Percentiles rank a stretch among this genome's conserved stretches.
Conservation (phyloP, 2,329 filamentous ascomycete genomes). For the Botrytis aclada region DNA sequence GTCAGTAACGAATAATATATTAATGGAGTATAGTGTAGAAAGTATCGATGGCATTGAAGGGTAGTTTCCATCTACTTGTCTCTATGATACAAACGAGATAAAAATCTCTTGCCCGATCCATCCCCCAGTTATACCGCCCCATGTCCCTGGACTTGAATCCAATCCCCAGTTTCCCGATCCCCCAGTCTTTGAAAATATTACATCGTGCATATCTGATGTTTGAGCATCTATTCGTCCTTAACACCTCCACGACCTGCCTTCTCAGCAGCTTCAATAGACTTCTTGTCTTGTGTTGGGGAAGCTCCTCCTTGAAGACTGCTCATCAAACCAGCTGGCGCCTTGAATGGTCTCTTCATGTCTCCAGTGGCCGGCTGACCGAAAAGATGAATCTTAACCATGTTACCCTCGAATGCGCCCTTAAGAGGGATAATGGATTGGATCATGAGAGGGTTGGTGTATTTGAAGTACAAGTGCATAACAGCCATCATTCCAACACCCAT, state of each 20-base stretch:
- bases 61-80: constrained; percentile 2
- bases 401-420: constrained; percentile 92
- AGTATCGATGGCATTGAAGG: constrained; percentile 3
- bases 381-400: constrained; percentile 93
- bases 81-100: constrained; percentile 20
- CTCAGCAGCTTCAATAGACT: constrained; percentile 77
- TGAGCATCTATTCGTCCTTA: constrained; percentile 60
- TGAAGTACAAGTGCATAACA: constrained; percentile 98
- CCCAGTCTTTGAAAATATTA: constrained; percentile 4
- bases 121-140: constrained; percentile 2
- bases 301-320: constrained; percentile 65
- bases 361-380: constrained; percentile 82
- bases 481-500: constrained; percentile 98
- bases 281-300: constrained; percentile 84
- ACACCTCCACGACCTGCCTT: constrained; percentile 68
- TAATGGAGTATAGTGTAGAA: background rate
- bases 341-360: constrained; percentile 95
- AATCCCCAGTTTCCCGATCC: background rate
- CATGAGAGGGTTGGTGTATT: constrained; percentile 98
- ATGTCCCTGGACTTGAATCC: background rate
- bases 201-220: background rate
- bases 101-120: background rate
- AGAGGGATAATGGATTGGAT: constrained; percentile 98
- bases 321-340: constrained; percentile 80
- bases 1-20: background rate